Percentiles rank a stretch among this genome's conserved stretches.
phyloP scores from a whole-genome alignment of 352 stramenopile species.

The Poterioochromonas sp. region DNA sequence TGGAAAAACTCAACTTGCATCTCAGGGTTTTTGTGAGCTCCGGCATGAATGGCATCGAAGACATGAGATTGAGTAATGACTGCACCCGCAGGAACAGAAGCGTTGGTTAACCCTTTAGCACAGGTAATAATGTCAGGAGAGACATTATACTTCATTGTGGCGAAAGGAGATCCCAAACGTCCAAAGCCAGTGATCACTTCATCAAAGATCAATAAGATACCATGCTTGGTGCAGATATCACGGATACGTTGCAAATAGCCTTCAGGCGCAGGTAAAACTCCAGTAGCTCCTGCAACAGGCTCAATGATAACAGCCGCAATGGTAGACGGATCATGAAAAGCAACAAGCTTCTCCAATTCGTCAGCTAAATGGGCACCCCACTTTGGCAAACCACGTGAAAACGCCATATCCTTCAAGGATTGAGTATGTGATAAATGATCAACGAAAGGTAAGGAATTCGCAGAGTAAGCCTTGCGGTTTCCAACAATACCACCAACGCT shows the following conservation, averaged over 20 bases:
- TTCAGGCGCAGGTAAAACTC: slow-evolving; percentile 66
- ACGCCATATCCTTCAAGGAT: slow-evolving; percentile 58
- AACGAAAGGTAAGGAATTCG: slow-evolving; percentile 63
- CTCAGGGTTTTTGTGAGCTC: not conserved
- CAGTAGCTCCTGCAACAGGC: slow-evolving; percentile 66
- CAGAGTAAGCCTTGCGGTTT: slow-evolving; percentile 70
- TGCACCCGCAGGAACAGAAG: slow-evolving; percentile 31
- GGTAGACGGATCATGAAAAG: slow-evolving; percentile 66
- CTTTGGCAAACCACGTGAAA: slow-evolving; percentile 54
- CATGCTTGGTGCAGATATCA: slow-evolving; percentile 74
- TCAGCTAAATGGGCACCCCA: slow-evolving; percentile 41
- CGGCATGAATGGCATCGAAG: slow-evolving; percentile 33
- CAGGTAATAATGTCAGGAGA: slow-evolving; percentile 71
- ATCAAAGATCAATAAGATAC: slow-evolving; percentile 82
- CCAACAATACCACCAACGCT: slow-evolving; percentile 72
- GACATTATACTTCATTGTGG: slow-evolving; percentile 64
- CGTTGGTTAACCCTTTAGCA: slow-evolving; percentile 58
- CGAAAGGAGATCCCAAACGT: slow-evolving; percentile 58
- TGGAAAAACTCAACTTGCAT: slow-evolving; percentile 38
- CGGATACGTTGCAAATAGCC: slow-evolving; percentile 78
- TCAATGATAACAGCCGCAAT: slow-evolving; percentile 75
- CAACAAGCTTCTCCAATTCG: slow-evolving; percentile 64
- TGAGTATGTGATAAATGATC: slow-evolving; percentile 69
- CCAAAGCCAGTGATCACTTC: slow-evolving; percentile 75
- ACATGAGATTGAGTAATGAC: slow-evolving; percentile 24